Percentiles rank a stretch among this genome's conserved stretches.
phyloP scores from a whole-genome alignment of 1,284 basidiomycete species.

The Cryptococcus wingfieldii region DNA sequence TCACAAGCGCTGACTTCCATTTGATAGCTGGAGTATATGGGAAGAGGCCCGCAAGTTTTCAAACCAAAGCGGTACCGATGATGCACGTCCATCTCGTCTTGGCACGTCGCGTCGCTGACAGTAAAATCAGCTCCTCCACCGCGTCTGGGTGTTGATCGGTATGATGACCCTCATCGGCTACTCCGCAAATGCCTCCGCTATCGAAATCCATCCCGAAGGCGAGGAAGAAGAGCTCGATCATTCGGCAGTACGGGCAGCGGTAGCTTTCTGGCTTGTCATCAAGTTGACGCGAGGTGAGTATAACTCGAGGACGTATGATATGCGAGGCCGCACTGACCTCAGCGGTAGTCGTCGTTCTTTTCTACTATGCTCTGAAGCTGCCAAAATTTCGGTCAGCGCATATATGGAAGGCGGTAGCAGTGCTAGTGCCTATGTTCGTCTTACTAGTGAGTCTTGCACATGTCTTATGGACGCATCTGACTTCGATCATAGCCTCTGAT shows the following conservation, averaged over 20 bases:
- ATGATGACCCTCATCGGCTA: constrained; percentile 46
- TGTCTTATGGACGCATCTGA: background rate
- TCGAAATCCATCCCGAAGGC: constrained; percentile 29
- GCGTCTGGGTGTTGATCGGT: constrained; percentile 44
- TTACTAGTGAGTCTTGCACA: constrained; percentile 29
- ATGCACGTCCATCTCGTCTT: constrained; percentile 24
- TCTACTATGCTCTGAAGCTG: constrained; percentile 39
- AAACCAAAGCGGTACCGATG: constrained; percentile 44
- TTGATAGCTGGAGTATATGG: constrained; percentile 44
- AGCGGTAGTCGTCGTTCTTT: constrained; percentile 18
- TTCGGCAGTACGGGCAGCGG: constrained; percentile 29
- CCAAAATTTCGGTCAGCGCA: constrained; percentile 40
- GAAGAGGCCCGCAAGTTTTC: constrained; percentile 45
- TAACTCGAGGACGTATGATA: background rate
- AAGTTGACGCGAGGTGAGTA: constrained; percentile 29
- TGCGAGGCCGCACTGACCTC: background rate
- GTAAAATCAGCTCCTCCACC: constrained; percentile 32
- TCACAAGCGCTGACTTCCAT: background rate
- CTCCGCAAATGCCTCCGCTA: constrained; percentile 46
- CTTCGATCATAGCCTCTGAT: constrained; percentile 23
- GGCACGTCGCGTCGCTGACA: background rate
- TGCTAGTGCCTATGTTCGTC: constrained; percentile 38
- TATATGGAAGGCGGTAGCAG: constrained; percentile 24
- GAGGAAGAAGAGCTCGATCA: constrained; percentile 17
- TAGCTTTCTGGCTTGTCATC: constrained; percentile 40